Evolutionary conservation across 2,329 filamentous ascomycete species (phyloP).

Genomic region (Arthrobotrys entomopaga): DNA sequence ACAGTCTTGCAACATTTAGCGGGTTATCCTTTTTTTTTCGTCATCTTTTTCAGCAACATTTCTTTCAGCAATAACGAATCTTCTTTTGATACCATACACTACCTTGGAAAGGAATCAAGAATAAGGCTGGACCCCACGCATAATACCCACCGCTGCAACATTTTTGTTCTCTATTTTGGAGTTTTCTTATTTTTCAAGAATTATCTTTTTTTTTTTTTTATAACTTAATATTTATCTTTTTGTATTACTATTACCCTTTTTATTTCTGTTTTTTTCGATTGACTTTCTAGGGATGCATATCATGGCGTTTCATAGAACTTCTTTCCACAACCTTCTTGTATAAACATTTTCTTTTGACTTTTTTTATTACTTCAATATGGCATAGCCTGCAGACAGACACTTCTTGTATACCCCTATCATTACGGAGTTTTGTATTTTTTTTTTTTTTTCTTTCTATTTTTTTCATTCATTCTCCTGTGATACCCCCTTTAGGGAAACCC

Average conservation of each 20-base stretch:
- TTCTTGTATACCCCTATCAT: conserved; percentile 54
- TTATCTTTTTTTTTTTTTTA: conserved; percentile 17
- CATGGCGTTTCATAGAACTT: conserved; percentile 53
- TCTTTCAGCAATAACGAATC: conserved; percentile 43
- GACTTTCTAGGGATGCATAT: conserved; percentile 50
- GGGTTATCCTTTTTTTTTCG: conserved; percentile 40
- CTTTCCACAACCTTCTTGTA: conserved; percentile 42
- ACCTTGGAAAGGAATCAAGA: conserved; percentile 46
- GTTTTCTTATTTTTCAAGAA: conserved; percentile 19
- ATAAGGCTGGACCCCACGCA: conserved; percentile 54
- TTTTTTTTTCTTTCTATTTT: conserved; percentile 26
- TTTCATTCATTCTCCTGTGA: conserved; percentile 43
- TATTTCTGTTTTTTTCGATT: background rate
- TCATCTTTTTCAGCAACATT: conserved; percentile 30
- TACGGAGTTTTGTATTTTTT: conserved; percentile 37
- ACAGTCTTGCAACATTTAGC: conserved; percentile 53
- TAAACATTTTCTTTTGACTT: conserved; percentile 31
- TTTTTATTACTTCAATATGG: conserved; percentile 26
- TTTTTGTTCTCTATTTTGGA: conserved; percentile 21
- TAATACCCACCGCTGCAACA: conserved; percentile 49
- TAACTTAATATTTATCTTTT: conserved; percentile 31
- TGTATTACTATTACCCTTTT: conserved; percentile 40
- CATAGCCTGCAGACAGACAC: conserved; percentile 41
- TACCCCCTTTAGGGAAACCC: conserved; percentile 53
- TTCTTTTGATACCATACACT: conserved; percentile 49